Evolutionary conservation across 345 rosid genomes (phyloP).

Genomic region (Lenwebbia sp.): DNA sequence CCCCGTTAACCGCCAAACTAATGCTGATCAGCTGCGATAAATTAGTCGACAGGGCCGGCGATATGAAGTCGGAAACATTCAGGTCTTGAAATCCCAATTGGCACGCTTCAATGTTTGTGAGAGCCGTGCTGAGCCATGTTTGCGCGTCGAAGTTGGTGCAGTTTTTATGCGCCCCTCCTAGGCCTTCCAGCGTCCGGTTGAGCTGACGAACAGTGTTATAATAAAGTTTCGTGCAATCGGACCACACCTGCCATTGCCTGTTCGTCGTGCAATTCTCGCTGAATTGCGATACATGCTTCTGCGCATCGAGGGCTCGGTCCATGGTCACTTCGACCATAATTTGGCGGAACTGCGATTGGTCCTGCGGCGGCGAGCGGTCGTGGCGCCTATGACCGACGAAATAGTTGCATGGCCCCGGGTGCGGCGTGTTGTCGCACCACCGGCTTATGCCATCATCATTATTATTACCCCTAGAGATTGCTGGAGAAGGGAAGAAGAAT

Average conservation of each 20-base stretch:
- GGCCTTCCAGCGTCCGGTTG: conserved; percentile 7
- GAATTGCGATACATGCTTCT: conserved; percentile 6
- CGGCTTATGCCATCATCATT: background rate
- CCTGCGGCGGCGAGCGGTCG: background rate
- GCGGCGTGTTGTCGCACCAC: conserved; percentile 30
- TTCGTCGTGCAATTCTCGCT: conserved; percentile 10
- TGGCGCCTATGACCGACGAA: conserved; percentile 8
- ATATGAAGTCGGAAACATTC: conserved; percentile 14
- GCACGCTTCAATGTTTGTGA: conserved; percentile 29
- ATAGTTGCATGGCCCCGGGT: conserved; percentile 27
- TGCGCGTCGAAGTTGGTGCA: conserved; percentile 17
- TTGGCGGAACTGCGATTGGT: conserved; percentile 9
- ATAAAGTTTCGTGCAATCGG: conserved; percentile 6
- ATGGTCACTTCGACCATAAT: background rate
- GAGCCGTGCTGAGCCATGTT: conserved; percentile 37
- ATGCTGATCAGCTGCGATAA: conserved; percentile 26
- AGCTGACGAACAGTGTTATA: conserved; percentile 8
- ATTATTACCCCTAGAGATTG: background rate
- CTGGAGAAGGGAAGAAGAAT: background rate
- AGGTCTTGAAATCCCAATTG: conserved; percentile 26
- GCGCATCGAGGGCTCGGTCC: conserved; percentile 16
- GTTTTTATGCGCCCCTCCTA: background rate
- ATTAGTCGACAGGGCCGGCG: conserved; percentile 13
- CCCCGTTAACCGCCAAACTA: conserved; percentile 22
- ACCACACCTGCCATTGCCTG: conserved; percentile 6